These are phyloP conservation scores for Paradendryphiella salina DNA, from an alignment of 2,329 filamentous ascomycete genomes.

Conservation along the genomic window DNA sequence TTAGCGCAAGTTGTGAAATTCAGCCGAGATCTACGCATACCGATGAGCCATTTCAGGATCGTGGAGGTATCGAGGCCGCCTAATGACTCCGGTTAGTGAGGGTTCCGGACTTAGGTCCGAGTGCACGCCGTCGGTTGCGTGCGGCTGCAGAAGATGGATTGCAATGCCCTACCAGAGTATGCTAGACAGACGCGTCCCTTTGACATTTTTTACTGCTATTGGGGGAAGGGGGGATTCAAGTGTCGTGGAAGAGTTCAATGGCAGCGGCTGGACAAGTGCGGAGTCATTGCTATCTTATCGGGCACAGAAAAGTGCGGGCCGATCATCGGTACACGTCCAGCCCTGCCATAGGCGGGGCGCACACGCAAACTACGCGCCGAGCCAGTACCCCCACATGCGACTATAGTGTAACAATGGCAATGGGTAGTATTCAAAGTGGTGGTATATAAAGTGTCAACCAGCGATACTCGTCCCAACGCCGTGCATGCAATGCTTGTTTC, in stretches of 20 bases:
- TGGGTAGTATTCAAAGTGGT: constrained; percentile 10
- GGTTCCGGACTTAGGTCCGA: not conserved
- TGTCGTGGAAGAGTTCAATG: constrained; percentile 10
- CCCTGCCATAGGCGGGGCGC: constrained; percentile 5
- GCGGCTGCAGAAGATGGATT: too few species aligned
- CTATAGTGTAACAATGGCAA: not conserved
- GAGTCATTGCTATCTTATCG: constrained; percentile 24
- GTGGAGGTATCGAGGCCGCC: constrained; percentile 64
- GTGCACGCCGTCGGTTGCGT: not conserved
- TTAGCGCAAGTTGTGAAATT: constrained; percentile 9
- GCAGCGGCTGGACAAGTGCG: constrained; percentile 22
- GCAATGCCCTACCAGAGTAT: constrained; percentile 49
- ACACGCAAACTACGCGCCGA: not conserved
- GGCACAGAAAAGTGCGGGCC: constrained; percentile 27
- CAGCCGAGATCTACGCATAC: constrained; percentile 20
- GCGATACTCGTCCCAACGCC: constrained; percentile 6
- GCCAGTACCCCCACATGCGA: not conserved
- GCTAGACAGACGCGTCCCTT: constrained; percentile 55
- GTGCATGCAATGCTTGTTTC: constrained; percentile 12
- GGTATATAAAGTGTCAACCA: constrained; percentile 5
- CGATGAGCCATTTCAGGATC: constrained; percentile 45
- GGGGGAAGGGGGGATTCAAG: constrained; percentile 12
- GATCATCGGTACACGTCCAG: constrained; percentile 22
- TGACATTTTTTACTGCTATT: constrained; percentile 32
- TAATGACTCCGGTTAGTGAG: constrained; percentile 36